phyloP scores from a whole-genome alignment of 352 stramenopile species.

The Hyaloperonospora brassicae region DNA sequence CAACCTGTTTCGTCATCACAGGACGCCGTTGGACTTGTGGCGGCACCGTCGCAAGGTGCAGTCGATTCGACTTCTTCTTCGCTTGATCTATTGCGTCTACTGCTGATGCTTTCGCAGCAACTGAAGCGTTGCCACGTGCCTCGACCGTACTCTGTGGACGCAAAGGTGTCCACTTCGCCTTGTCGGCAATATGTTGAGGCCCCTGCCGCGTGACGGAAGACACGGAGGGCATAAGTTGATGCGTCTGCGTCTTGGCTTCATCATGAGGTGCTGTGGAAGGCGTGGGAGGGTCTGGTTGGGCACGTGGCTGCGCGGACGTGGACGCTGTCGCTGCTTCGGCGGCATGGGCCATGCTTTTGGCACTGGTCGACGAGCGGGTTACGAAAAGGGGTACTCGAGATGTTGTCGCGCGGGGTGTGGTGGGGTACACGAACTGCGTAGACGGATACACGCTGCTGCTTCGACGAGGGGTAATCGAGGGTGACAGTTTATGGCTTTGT shows the following conservation, averaged over 20 bases:
- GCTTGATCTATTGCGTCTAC: conserved; percentile 13
- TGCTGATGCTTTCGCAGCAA: conserved; percentile 10
- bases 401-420: no score
- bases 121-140: conserved; percentile 7
- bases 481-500: no score
- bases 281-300: conserved; percentile 8
- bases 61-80: conserved; percentile 19
- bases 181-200: conserved; percentile 9
- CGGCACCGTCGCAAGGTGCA: conserved; percentile 41
- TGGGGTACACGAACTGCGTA: no score
- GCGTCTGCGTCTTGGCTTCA: conserved; percentile 9
- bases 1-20: conserved; percentile 21
- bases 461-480: no score
- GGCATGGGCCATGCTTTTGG: conserved; percentile 18
- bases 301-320: conserved; percentile 8
- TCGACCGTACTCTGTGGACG: conserved; percentile 21
- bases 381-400: no score
- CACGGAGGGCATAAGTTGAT: not conserved
- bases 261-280: not conserved
- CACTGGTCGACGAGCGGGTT: no score
- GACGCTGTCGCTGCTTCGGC: conserved; percentile 8
- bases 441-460: no score
- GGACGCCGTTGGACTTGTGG: conserved; percentile 31
- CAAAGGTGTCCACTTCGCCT: conserved; percentile 14
- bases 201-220: conserved; percentile 11